Percentiles rank a stretch among this genome's conserved stretches.
These are phyloP conservation scores for Fusarium sp. DNA, from an alignment of 2,329 filamentous ascomycete species.

Conservation along the genomic window DNA sequence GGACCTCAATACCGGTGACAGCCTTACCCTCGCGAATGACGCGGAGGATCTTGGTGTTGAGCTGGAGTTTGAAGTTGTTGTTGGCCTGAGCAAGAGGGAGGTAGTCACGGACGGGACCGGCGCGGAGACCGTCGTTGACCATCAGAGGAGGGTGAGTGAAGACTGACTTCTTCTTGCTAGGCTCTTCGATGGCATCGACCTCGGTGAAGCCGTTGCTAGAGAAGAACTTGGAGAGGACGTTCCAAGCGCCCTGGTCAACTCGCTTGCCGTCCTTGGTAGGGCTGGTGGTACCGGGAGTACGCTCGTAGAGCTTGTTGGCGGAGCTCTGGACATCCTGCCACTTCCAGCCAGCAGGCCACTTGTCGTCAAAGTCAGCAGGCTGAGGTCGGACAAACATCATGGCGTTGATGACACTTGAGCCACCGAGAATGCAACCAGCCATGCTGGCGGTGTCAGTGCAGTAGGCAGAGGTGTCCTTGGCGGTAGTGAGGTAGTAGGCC, in stretches of 20 bases:
- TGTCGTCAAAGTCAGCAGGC: conserved; percentile 73
- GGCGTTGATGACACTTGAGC: conserved; percentile 72
- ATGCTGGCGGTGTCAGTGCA: conserved; percentile 73
- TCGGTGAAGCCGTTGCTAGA: conserved; percentile 68
- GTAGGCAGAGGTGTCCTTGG: conserved; percentile 71
- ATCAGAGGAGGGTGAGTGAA: conserved; percentile 64
- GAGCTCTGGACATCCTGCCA: conserved; percentile 65
- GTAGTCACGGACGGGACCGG: conserved; percentile 77
- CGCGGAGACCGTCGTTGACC: conserved; percentile 70
- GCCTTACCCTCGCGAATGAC: conserved; percentile 70
- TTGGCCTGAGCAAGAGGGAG: conserved; percentile 68
- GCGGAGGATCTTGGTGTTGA: conserved; percentile 72
- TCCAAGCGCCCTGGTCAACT: conserved; percentile 74
- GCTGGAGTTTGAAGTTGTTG: conserved; percentile 73
- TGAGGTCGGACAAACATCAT: conserved; percentile 75
- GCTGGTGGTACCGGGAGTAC: conserved; percentile 74
- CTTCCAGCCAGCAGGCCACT: conserved; percentile 76
- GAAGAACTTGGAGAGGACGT: conserved; percentile 69
- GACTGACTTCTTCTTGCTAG: conserved; percentile 73
- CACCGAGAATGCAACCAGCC: conserved; percentile 76
- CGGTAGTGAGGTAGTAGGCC: conserved; percentile 74
- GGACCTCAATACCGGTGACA: conserved; percentile 74
- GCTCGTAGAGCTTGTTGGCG: conserved; percentile 69
- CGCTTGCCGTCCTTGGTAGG: conserved; percentile 73
- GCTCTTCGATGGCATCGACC: conserved; percentile 67